Conservation (phyloP, 2,329 filamentous ascomycete genomes). For the Sporothrix pallida region DNA sequence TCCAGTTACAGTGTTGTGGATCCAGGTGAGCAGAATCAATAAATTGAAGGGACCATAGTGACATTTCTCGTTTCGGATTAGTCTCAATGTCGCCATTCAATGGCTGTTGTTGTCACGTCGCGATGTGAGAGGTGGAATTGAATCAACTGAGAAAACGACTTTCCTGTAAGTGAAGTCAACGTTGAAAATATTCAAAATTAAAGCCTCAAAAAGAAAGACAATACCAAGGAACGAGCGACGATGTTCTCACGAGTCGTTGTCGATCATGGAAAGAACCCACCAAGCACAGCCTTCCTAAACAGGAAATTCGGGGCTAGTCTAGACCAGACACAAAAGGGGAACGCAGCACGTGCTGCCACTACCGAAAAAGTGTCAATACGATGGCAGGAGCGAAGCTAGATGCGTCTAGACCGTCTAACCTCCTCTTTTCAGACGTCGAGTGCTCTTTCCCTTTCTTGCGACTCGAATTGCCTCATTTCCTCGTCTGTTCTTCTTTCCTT, state of each 20-base stretch:
- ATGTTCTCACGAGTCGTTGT: not conserved
- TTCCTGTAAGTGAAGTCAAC: too few species aligned
- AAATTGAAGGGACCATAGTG: too few species aligned
- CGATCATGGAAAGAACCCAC: not conserved
- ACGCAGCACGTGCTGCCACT: not conserved
- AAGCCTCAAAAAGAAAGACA: too few species aligned
- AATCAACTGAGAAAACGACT: too few species aligned
- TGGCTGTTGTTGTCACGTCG: too few species aligned
- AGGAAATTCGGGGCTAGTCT: not conserved
- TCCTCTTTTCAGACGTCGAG: not conserved
- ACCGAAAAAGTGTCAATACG: not conserved
- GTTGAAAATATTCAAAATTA: too few species aligned
- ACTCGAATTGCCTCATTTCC: not conserved
- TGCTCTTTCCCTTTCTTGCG: not conserved
- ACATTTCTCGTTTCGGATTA: not conserved
- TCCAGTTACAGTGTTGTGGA: too few species aligned
- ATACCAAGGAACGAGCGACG: not conserved
- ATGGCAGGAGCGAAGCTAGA: not conserved
- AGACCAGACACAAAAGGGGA: slow-evolving; percentile 22
- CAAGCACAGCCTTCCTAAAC: not conserved
- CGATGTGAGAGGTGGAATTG: too few species aligned
- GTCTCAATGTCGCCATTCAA: not conserved
- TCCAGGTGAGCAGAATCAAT: too few species aligned
- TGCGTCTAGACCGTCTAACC: slow-evolving; percentile 3
- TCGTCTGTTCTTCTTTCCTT: too few species aligned